A percentile compares a stretch with the other conserved stretches of the same genome.
These are phyloP conservation scores for Colletotrichum endophyticum DNA, from an alignment of 2,329 filamentous ascomycete genomes.

Conservation along the genomic window DNA sequence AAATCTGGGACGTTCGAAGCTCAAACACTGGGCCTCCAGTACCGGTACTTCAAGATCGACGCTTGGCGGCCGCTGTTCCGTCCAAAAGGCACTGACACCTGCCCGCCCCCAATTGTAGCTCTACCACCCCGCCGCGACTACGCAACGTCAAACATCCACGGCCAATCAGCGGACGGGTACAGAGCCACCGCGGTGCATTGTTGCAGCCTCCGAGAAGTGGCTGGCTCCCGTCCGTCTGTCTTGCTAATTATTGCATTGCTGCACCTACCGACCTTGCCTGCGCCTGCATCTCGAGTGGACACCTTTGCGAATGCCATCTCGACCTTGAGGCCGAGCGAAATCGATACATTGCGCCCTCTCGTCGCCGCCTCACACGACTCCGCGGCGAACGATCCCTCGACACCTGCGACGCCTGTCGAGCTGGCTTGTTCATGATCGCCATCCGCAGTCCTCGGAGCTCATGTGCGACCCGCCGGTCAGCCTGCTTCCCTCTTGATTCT, in stretches of 20 bases:
- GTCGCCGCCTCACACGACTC: neutral
- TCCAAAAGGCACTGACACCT: neutral
- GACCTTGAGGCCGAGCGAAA: neutral
- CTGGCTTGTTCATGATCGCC: conserved; percentile 19
- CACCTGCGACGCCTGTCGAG: neutral
- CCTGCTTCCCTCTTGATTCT: conserved; percentile 14
- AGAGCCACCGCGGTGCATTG: conserved; percentile 13
- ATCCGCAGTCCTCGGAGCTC: conserved; percentile 16
- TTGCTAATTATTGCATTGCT: neutral
- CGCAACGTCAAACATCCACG: conserved; percentile 4
- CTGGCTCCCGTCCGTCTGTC: conserved; percentile 1
- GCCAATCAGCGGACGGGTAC: conserved; percentile 3
- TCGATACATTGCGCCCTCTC: neutral
- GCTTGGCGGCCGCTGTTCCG: neutral
- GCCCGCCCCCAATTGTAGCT: neutral
- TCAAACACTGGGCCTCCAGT: neutral
- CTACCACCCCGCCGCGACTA: conserved; percentile 20
- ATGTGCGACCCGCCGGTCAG: conserved; percentile 19
- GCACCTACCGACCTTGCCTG: neutral
- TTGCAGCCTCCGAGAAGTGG: conserved; percentile 7
- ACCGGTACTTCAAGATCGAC: conserved; percentile 11
- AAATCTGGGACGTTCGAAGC: neutral
- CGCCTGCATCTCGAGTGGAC: conserved; percentile 1
- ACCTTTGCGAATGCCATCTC: conserved; percentile 3
- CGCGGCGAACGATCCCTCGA: neutral